These are phyloP conservation scores for Quercus rubra DNA, from an alignment of 306 rosid species.

Conservation along the genomic window DNA sequence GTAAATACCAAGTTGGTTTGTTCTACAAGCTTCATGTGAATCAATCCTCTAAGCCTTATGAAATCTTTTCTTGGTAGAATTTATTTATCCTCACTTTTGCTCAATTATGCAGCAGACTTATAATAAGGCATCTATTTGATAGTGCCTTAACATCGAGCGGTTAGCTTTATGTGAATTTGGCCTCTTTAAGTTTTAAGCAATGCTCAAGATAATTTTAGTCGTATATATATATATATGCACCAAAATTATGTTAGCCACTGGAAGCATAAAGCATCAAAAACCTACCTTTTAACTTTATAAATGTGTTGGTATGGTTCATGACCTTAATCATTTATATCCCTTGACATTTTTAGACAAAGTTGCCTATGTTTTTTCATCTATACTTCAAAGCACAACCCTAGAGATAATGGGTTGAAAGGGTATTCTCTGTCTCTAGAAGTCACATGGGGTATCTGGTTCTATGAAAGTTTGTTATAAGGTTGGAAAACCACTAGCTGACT, in stretches of 20 bases:
- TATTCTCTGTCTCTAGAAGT: background rate
- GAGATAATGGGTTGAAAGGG: background rate
- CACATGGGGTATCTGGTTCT: background rate
- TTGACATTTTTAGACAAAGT: background rate
- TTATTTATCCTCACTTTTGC: background rate
- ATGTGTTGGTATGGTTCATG: background rate
- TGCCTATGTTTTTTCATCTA: background rate
- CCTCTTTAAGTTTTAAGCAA: background rate
- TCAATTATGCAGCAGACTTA: background rate
- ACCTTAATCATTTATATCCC: background rate
- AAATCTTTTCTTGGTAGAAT: background rate
- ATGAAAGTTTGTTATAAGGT: background rate
- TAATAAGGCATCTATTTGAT: background rate
- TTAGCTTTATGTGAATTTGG: background rate
- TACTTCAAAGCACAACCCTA: conserved; percentile 8
- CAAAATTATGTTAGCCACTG: background rate
- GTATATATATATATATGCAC: background rate
- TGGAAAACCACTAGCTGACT: background rate
- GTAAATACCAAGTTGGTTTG: background rate
- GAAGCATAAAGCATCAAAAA: background rate
- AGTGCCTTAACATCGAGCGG: background rate
- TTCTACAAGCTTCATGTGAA: background rate
- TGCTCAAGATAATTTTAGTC: too few relatives aligned
- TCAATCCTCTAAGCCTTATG: background rate
- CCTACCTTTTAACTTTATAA: background rate